These are phyloP conservation scores for Tarenaya hassleriana DNA, from an alignment of 345 rosid species.

Conservation along the genomic window DNA sequence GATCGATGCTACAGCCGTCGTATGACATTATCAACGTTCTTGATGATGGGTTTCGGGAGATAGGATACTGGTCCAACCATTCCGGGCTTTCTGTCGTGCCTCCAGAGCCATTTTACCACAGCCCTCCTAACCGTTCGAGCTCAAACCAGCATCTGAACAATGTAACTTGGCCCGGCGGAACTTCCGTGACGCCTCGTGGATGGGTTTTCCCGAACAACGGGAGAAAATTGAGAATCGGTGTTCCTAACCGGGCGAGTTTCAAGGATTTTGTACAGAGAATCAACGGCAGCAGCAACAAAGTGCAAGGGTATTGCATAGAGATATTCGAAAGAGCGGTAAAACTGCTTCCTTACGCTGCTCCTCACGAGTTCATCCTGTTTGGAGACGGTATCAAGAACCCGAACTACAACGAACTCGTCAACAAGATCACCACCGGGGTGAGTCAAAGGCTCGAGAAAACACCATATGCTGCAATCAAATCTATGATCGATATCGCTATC, in stretches of 20 bases:
- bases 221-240: slow-evolving; percentile 60
- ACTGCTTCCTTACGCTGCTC: slow-evolving; percentile 68
- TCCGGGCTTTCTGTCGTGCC: slow-evolving; percentile 68
- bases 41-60: slow-evolving; percentile 36
- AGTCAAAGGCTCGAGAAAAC: slow-evolving; percentile 32
- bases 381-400: slow-evolving; percentile 86
- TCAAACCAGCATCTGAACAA: slow-evolving; percentile 53
- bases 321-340: slow-evolving; percentile 71
- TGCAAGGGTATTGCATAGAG: slow-evolving; percentile 69
- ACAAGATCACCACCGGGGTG: slow-evolving; percentile 51
- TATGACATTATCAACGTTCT: slow-evolving; percentile 60
- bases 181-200: slow-evolving; percentile 58
- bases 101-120: slow-evolving; percentile 64
- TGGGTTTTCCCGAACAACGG: slow-evolving; percentile 92
- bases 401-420: slow-evolving; percentile 54
- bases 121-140: slow-evolving; percentile 58
- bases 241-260: slow-evolving; percentile 66
- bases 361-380: slow-evolving; percentile 57
- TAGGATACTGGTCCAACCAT: slow-evolving; percentile 92
- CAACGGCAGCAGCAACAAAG: slow-evolving; percentile 44
- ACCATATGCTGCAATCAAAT: neutral
- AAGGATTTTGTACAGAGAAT: slow-evolving; percentile 39
- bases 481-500: neutral
- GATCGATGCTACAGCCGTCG: slow-evolving; percentile 55
- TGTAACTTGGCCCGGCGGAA: slow-evolving; percentile 92